Evolutionary conservation across 805 yeast genomes (phyloP).

Genomic region (Wickerhamomyces rabaulensis): DNA sequence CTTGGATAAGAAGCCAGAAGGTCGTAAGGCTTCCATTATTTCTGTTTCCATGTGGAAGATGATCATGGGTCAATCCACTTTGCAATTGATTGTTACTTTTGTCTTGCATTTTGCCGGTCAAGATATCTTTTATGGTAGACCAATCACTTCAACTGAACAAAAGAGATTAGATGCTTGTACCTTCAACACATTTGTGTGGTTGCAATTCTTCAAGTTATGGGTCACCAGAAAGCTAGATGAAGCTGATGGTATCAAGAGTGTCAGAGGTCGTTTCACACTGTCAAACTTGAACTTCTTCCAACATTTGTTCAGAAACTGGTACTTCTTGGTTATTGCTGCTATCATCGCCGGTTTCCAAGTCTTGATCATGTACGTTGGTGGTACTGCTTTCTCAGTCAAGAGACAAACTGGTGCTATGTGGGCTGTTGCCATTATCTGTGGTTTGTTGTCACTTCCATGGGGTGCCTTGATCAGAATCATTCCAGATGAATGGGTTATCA

Average conservation of each 20-base stretch:
- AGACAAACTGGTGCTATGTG: slow-evolving; percentile 83
- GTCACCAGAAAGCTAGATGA: slow-evolving; percentile 90
- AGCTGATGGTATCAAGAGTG: slow-evolving; percentile 58
- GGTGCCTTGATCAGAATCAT: slow-evolving; percentile 72
- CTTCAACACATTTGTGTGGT: slow-evolving; percentile 95
- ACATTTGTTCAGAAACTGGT: slow-evolving; percentile 77
- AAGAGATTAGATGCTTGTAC: slow-evolving; percentile 76
- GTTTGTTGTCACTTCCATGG: slow-evolving; percentile 72
- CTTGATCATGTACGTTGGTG: slow-evolving; percentile 94
- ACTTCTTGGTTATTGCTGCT: slow-evolving; percentile 65
- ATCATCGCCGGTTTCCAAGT: slow-evolving; percentile 83
- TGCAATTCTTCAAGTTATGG: slow-evolving; percentile 90
- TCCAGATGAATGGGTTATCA: slow-evolving; percentile 74
- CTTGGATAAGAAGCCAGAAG: slow-evolving; percentile 77
- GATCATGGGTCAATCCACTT: slow-evolving; percentile 82
- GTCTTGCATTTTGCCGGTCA: slow-evolving; percentile 75
- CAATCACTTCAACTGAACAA: slow-evolving; percentile 37
- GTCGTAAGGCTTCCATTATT: slow-evolving; percentile 73
- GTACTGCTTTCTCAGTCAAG: slow-evolving; percentile 84
- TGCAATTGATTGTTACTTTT: slow-evolving; percentile 79
- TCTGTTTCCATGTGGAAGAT: slow-evolving; percentile 96
- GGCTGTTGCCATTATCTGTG: slow-evolving; percentile 83
- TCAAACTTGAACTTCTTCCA: slow-evolving; percentile 77
- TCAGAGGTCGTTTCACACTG: slow-evolving; percentile 53
- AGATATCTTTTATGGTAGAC: slow-evolving; percentile 42